These are phyloP conservation scores for Pseudogymnoascus pannorum DNA, from an alignment of 2,329 filamentous ascomycete genomes.

Conservation along the genomic window DNA sequence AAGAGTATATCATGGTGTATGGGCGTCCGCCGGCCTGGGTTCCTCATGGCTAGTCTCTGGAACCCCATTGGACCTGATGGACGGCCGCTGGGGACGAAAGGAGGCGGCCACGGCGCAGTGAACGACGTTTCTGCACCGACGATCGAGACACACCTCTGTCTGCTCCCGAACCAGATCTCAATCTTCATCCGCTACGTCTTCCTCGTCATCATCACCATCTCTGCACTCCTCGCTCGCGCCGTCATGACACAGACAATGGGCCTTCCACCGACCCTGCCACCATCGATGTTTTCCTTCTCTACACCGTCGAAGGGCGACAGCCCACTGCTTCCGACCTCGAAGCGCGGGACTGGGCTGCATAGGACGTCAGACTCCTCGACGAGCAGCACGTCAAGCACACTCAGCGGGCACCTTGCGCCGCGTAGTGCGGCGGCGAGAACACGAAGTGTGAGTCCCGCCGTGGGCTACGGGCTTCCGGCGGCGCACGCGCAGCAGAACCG, in stretches of 20 bases:
- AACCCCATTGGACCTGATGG: constrained; percentile 70
- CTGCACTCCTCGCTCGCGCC: constrained; percentile 45
- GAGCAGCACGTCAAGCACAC: constrained; percentile 22
- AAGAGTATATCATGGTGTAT: constrained; percentile 96
- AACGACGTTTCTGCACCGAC: constrained; percentile 45
- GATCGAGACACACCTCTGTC: constrained; percentile 80
- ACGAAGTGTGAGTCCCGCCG: constrained; percentile 23
- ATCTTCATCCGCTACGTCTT: constrained; percentile 75
- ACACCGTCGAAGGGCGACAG: constrained; percentile 9
- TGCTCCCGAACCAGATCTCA: constrained; percentile 79
- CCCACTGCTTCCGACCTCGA: constrained; percentile 10
- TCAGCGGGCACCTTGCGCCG: constrained; percentile 19
- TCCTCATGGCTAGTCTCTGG: constrained; percentile 82
- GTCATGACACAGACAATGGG: constrained; percentile 42
- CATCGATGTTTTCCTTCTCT: constrained; percentile 19
- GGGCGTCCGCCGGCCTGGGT: constrained; percentile 82
- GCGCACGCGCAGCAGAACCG: constrained; percentile 15
- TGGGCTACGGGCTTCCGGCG: constrained; percentile 24
- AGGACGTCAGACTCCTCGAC: constrained; percentile 24
- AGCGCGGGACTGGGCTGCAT: constrained; percentile 8
- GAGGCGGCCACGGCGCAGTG: constrained; percentile 22
- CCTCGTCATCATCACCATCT: constrained; percentile 48
- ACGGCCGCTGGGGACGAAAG: constrained; percentile 33
- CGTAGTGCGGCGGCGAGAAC: constrained; percentile 23
- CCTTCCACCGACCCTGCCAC: not conserved